A percentile compares a stretch with the other conserved stretches of the same genome.
Evolutionary conservation across 352 stramenopile genomes (phyloP).

Genomic region (Phytophthora colocasiae): DNA sequence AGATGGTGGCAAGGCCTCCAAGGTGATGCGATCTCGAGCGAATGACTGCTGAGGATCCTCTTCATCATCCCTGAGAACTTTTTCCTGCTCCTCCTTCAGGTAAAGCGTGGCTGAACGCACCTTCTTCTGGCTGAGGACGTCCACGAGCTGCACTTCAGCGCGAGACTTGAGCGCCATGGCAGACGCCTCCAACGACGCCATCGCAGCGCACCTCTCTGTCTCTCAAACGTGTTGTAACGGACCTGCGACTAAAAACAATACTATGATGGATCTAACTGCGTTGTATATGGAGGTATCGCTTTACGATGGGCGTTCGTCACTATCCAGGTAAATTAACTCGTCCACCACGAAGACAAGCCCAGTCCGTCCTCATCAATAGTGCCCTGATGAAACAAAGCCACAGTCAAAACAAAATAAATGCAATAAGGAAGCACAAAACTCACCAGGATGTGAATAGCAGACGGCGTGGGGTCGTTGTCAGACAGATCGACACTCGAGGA

Average conservation of each 20-base stretch:
- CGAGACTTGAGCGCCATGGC: slow-evolving; percentile 52
- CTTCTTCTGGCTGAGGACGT: slow-evolving; percentile 59
- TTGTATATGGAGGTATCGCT: slow-evolving; percentile 19
- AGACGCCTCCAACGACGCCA: slow-evolving; percentile 26
- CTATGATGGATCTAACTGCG: slow-evolving; percentile 8
- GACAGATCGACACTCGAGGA: slow-evolving; percentile 88
- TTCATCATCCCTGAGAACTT: slow-evolving; percentile 25
- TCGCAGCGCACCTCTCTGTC: neutral
- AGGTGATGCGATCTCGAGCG: slow-evolving; percentile 23
- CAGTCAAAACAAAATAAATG: neutral
- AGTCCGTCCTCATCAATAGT: slow-evolving; percentile 90
- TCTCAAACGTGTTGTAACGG: slow-evolving; percentile 20
- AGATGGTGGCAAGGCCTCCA: slow-evolving; percentile 12
- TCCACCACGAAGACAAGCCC: slow-evolving; percentile 87
- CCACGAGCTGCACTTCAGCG: slow-evolving; percentile 61
- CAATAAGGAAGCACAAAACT: slow-evolving; percentile 11
- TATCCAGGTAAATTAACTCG: slow-evolving; percentile 30
- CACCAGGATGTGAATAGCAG: slow-evolving; percentile 86
- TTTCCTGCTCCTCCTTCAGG: slow-evolving; percentile 54
- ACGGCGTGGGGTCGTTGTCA: slow-evolving; percentile 82
- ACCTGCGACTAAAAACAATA: slow-evolving; percentile 17
- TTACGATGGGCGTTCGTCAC: slow-evolving; percentile 7
- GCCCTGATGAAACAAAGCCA: slow-evolving; percentile 48
- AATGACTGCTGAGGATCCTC: slow-evolving; percentile 24
- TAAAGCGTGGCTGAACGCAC: slow-evolving; percentile 49